A percentile compares a stretch with the other conserved stretches of the same genome.
phyloP scores from a whole-genome alignment of 192 early-diverging fungal genomes.

The Backusella sp. region DNA sequence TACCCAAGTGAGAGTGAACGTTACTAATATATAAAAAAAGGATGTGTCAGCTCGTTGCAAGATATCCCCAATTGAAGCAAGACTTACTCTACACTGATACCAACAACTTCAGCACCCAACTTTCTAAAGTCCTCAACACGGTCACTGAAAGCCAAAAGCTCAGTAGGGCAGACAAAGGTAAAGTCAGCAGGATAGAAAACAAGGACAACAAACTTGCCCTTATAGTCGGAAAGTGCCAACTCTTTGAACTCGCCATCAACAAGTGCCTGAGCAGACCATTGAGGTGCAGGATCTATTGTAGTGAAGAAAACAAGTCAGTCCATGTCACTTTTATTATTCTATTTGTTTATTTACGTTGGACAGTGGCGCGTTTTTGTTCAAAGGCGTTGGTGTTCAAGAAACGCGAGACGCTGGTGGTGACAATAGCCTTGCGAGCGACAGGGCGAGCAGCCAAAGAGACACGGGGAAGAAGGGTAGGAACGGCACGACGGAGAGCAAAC shows the following conservation, averaged over 20 bases:
- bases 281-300: conserved; percentile 27
- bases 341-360: neutral
- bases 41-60: neutral
- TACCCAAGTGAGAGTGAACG: conserved; percentile 27
- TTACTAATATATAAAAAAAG: conserved; percentile 3
- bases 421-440: neutral
- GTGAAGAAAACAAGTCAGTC: too few relatives aligned
- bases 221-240: conserved; percentile 34
- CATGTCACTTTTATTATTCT: neutral
- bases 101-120: conserved; percentile 54
- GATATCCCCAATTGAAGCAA: neutral
- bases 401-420: neutral
- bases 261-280: conserved; percentile 33
- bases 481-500: conserved; percentile 9
- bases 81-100: conserved; percentile 51
- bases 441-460: neutral
- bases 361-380: conserved; percentile 13
- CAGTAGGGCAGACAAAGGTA: conserved; percentile 58
- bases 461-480: neutral
- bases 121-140: conserved; percentile 52
- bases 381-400: neutral
- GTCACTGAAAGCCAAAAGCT: conserved; percentile 57
- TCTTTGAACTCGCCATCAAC: conserved; percentile 33
- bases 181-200: conserved; percentile 72
- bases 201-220: conserved; percentile 48